These are phyloP conservation scores for Aspergillus steynii DNA, from an alignment of 495 filamentous ascomycete species.

Conservation along the genomic window DNA sequence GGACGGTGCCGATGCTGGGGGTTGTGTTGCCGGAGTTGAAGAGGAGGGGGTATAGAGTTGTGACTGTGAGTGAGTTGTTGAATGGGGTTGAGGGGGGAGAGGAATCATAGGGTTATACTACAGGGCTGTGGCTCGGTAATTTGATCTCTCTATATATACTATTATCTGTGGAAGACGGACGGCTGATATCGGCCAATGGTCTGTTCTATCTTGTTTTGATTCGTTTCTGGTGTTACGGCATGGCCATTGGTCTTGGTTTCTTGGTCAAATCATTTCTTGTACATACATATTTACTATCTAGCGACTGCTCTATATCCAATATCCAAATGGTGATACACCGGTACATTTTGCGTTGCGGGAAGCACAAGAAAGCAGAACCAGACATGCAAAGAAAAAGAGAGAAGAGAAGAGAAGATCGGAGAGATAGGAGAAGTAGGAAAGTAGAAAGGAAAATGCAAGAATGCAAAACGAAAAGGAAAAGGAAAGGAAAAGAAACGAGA, in stretches of 20 bases:
- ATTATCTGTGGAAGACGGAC: too few relatives aligned
- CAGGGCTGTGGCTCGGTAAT: background rate
- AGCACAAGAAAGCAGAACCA: background rate
- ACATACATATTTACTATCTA: background rate
- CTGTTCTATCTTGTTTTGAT: background rate
- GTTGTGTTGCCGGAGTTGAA: conserved; percentile 68
- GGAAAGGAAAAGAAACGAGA: background rate
- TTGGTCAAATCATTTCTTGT: background rate
- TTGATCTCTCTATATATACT: too few relatives aligned
- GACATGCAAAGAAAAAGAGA: background rate
- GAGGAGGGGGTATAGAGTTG: conserved; percentile 65
- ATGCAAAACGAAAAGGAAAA: background rate
- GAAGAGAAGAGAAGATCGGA: background rate
- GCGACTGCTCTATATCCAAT: background rate
- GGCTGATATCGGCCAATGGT: too few relatives aligned
- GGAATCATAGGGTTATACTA: too few relatives aligned
- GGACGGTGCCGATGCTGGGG: conserved; percentile 75
- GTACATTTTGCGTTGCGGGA: background rate
- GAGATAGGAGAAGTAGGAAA: background rate
- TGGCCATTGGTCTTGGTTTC: background rate
- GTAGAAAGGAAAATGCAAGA: background rate
- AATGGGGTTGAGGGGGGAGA: conserved; percentile 20
- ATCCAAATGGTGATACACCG: background rate
- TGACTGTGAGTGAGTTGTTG: conserved; percentile 67
- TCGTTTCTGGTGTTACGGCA: background rate